Percentiles rank a stretch among this genome's conserved stretches.
Evolutionary conservation across 768 basidiomycete species (phyloP).

Genomic region (Agaricus blazei): DNA sequence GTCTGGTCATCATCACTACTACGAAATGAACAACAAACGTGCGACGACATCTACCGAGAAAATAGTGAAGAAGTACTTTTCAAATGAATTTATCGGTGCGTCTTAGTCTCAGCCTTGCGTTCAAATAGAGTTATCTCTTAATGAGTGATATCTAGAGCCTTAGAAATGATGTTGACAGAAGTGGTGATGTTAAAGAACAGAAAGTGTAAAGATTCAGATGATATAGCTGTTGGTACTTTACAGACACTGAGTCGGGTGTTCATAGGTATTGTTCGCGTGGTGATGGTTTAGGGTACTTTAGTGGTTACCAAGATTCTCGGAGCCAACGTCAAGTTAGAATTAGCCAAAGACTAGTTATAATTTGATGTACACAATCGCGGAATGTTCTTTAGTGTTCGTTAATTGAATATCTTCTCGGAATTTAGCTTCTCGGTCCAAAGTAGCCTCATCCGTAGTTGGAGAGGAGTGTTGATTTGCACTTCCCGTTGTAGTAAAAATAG

Average conservation of each 20-base stretch:
- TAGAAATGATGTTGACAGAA: too few relatives aligned
- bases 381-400: conserved; percentile 17
- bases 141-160: too few relatives aligned
- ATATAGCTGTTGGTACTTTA: too few relatives aligned
- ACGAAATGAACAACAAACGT: too few relatives aligned
- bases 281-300: not conserved
- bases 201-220: too few relatives aligned
- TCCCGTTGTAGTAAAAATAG: too few relatives aligned
- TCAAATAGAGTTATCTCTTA: too few relatives aligned
- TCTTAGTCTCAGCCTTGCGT: not conserved
- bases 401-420: conserved; percentile 45
- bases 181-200: too few relatives aligned
- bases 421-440: not conserved
- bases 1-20: too few relatives aligned
- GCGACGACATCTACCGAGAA: not conserved
- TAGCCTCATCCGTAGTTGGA: too few relatives aligned
- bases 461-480: too few relatives aligned
- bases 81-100: not conserved
- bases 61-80: not conserved
- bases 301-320: not conserved
- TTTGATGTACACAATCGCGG: too few relatives aligned
- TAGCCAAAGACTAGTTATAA: conserved; percentile 24
- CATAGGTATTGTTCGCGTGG: not conserved
- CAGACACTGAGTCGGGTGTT: not conserved
- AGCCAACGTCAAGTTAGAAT: not conserved